Evolutionary conservation across 768 basidiomycete species (phyloP), one percentile per base, ranked within the genome.

Genomic region (Atractiella rhizophila): DNA sequence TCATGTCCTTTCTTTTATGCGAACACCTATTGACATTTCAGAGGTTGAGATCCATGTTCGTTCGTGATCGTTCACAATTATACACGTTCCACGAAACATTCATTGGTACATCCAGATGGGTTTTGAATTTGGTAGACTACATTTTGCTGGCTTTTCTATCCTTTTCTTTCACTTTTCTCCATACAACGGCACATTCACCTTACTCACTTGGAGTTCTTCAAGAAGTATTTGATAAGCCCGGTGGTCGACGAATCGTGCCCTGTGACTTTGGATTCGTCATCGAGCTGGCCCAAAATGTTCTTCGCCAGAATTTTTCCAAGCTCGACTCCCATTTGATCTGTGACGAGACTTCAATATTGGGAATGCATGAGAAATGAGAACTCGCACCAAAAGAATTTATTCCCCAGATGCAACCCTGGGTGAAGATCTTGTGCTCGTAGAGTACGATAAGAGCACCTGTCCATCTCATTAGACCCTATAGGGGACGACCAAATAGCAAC

Each of bases 401-500:
- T 20, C 86, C 86, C 86, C 85, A 96, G 44, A 96, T 67, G 33
- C 79, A 76, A 56, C 91, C 91, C 58, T 96, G 91, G 0, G 79
- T 77, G 61, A 94, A 94, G 57, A 98, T 91, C 67, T 98, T 98
- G 68, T 98, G 91, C 62, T 96, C 85, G 57, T 88, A 91, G 48
- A 91, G 55, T 13, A 77, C 81, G 56, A 91, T 77, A 40, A 91
- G 64, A 2, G 83, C 74, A 31, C 72, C 67, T 67, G 48, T n/a
- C n/a, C n/a, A n/a, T n/a, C n/a, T n/a, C n/a, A n/a, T n/a, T n/a
- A n/a, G n/a, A n/a, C n/a, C n/a, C n/a, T n/a, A n/a, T n/a, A n/a
- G n/a, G n/a, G n/a, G 21, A 5, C n/a, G 28, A 12, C n/a, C 24
- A 20, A 20, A 15, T 35, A 12, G 15, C 1, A 23, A 30, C n/a